Base-by-base conservation (phyloP, 345 rosid genomes). In the Microcos paniculata region DNA sequence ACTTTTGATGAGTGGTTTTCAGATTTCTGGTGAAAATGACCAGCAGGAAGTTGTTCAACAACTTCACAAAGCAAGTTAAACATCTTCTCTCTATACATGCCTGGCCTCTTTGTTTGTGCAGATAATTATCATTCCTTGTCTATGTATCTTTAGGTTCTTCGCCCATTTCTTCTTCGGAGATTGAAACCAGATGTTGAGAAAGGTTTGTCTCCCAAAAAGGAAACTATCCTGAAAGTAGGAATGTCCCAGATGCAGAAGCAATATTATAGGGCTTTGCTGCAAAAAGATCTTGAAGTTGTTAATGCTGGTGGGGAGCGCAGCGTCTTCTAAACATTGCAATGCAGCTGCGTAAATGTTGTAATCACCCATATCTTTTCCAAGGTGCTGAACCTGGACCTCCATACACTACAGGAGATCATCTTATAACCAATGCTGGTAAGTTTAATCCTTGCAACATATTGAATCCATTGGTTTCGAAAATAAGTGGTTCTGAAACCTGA, bases 331-430 rank as follows among this genome's bases (percentile, higher is more conserved):
- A 96, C 84, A 94, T 92, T 80, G 99, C 98, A 69, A 96, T 96
- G 99, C 98, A 96, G 87, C 80, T 96, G 72, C 98, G 99, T 69
- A 96, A 96, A 76, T 94, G 98, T 85, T 94, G 99, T 80, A 96
- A 96, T 85, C 99, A 96, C 79, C 99, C 99, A 46, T 96, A 96
- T 84, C 97, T 96, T 79, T 94, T 94, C 87, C 99, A 96, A 90
- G 99, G 99, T 51, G 99, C 98, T 64, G 99, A 96, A 80, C 99
- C 99, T 53, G 99, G 99, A 71, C 99, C 99, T 56, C 99, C 99
- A 16, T 96, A 96, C 75, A 88, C 99, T 38, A 94, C 99, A 2
- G 99, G 99, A 61, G 97, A 91, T 10, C 99, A 96, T 82, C 98
- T 96, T 69, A 83, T 96, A 72, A 87, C 85, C 53, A 96, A 83